A percentile compares a stretch with the other conserved stretches of the same genome.
These are phyloP conservation scores for Knufia petricola DNA, from an alignment of 2,329 filamentous ascomycete genomes.

Conservation along the genomic window DNA sequence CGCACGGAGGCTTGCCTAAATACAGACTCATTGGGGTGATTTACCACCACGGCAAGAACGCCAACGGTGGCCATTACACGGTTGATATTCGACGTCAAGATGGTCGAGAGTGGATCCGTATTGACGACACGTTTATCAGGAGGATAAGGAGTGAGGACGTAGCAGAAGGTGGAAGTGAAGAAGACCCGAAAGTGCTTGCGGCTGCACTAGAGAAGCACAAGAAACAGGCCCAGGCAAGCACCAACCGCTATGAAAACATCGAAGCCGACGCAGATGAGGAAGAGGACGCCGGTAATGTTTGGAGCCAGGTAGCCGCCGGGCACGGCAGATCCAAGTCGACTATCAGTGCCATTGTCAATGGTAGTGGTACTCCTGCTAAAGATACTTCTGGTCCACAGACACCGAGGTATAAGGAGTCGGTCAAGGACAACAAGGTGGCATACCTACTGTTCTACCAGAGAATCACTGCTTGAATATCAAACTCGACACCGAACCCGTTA, in stretches of 20 bases:
- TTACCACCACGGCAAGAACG: constrained; percentile 96
- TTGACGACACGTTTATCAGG: constrained; percentile 86
- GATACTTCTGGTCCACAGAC: constrained; percentile 48
- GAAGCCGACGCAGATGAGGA: constrained; percentile 56
- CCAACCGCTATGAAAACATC: constrained; percentile 66
- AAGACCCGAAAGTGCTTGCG: constrained; percentile 61
- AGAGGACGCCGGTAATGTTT: constrained; percentile 50
- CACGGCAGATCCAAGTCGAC: constrained; percentile 61
- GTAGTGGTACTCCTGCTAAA: constrained; percentile 45
- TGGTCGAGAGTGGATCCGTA: constrained; percentile 86
- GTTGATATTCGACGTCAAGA: constrained; percentile 95
- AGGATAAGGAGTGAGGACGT: constrained; percentile 82
- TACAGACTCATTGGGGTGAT: constrained; percentile 85
- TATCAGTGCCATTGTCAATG: constrained; percentile 46
- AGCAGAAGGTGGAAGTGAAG: constrained; percentile 72
- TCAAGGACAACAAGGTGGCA: constrained; percentile 92
- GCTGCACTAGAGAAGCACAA: constrained; percentile 59
- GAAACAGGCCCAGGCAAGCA: constrained; percentile 39
- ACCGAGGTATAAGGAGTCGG: constrained; percentile 46
- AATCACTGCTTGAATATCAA: constrained; percentile 11
- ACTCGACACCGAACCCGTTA: background rate
- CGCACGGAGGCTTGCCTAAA: constrained; percentile 62
- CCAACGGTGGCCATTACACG: constrained; percentile 92
- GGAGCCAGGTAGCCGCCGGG: constrained; percentile 73
- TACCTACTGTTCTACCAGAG: constrained; percentile 94